phyloP scores from a whole-genome alignment of 768 basidiomycete species.

The Mycena olivaceomarginata region DNA sequence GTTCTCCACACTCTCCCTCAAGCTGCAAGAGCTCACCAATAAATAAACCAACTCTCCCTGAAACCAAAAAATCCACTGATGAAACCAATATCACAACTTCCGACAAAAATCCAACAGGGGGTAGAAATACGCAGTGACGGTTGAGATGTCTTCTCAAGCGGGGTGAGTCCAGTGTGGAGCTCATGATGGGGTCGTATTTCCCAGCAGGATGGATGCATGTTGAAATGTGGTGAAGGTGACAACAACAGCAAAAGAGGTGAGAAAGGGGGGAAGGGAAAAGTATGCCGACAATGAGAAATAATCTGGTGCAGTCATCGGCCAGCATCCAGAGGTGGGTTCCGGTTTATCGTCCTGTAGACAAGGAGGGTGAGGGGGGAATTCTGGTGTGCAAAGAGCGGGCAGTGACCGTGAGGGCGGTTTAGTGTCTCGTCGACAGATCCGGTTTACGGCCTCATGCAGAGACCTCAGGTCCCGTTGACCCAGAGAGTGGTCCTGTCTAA shows the following conservation, averaged over 20 bases:
- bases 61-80: no score
- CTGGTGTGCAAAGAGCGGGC: conserved; percentile 6
- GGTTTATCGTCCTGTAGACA: no score
- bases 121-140: no score
- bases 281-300: conserved; percentile 1
- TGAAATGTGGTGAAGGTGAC: not conserved
- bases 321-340: conserved; percentile 5
- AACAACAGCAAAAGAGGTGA: no score
- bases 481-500: not conserved
- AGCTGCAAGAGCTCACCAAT: conserved; percentile 9
- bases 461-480: not conserved
- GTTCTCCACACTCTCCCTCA: not conserved
- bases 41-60: conserved; percentile 23
- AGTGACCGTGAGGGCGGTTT: conserved; percentile 9
- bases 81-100: no score
- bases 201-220: conserved; percentile 11
- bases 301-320: conserved; percentile 9
- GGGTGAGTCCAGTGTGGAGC: conserved; percentile 10
- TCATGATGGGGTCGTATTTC: not conserved
- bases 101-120: no score
- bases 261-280: not conserved
- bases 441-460: not conserved
- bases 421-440: not conserved
- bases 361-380: no score
- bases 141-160: not conserved